Percentiles rank a stretch among this genome's conserved stretches.
Conservation (phyloP, 78 protist species). For the slime mould (Dictyostelium discoideum) region DNA sequence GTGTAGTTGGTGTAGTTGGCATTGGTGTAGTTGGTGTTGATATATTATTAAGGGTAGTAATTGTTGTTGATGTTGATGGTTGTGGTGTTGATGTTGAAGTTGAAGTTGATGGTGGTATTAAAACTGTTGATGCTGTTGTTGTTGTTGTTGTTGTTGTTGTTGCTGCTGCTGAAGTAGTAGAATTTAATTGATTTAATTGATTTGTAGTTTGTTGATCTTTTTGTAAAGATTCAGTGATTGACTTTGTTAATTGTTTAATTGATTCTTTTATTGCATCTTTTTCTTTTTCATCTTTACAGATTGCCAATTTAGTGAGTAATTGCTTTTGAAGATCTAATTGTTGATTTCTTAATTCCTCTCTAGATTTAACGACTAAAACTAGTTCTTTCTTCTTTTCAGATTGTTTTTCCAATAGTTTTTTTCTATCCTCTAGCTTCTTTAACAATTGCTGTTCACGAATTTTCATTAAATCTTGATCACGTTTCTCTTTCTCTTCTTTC, state of each 20-base stretch:
- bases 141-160: not conserved
- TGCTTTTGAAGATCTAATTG: slow-evolving; percentile 59
- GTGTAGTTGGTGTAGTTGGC: not conserved
- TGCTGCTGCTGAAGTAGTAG: not conserved
- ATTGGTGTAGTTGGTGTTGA: not conserved
- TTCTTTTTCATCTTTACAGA: slow-evolving; percentile 61
- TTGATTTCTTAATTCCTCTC: slow-evolving; percentile 43
- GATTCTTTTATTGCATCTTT: slow-evolving; percentile 41
- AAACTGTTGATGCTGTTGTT: not conserved
- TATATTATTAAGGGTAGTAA: not conserved
- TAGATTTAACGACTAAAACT: not conserved
- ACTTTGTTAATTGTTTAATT: slow-evolving; percentile 38
- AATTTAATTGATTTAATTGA: not conserved
- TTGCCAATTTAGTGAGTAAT: not conserved
- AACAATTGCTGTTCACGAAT: slow-evolving; percentile 14
- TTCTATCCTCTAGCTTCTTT: slow-evolving; percentile 29
- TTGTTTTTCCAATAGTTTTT: not conserved
- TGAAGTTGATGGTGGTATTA: not conserved
- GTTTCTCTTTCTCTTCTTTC: slow-evolving; percentile 57
- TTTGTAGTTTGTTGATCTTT: not conserved
- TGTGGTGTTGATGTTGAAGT: not conserved
- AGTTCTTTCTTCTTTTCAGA: slow-evolving; percentile 27
- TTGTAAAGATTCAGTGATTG: slow-evolving; percentile 28
- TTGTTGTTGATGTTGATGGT: not conserved
- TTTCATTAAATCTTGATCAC: slow-evolving; percentile 4